Evolutionary conservation across 164 flowering plant genomes (phyloP).

Genomic region (Berberis vulgaris): DNA sequence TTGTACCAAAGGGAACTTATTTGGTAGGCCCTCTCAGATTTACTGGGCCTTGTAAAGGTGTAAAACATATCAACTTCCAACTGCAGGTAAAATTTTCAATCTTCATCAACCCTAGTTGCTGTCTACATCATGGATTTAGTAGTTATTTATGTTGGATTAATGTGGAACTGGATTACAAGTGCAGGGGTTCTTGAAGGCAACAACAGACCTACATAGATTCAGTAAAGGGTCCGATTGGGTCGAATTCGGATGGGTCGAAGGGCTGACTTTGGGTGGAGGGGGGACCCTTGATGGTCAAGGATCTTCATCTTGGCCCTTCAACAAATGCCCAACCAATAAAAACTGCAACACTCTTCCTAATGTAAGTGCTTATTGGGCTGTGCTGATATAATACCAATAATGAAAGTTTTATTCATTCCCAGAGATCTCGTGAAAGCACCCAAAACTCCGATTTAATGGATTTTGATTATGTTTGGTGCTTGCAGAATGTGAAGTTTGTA

Average conservation of each 20-base stretch:
- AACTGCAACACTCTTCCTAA: constrained; percentile 45
- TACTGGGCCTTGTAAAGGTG: constrained; percentile 45
- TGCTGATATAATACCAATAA: neutral
- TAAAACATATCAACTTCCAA: constrained; percentile 17
- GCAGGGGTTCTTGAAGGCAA: constrained; percentile 55
- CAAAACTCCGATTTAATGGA: neutral
- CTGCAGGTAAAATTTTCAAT: constrained; percentile 25
- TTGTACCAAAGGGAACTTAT: constrained; percentile 42
- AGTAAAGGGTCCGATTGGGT: constrained; percentile 39
- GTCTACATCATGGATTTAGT: neutral
- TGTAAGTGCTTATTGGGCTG: constrained; percentile 19
- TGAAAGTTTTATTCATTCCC: neutral
- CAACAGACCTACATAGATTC: constrained; percentile 30
- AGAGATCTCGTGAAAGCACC: neutral
- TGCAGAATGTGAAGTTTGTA: constrained; percentile 54
- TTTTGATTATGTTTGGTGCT: neutral
- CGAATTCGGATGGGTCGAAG: constrained; percentile 37
- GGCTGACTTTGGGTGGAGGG: constrained; percentile 48
- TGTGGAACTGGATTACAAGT: neutral
- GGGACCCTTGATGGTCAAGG: constrained; percentile 79
- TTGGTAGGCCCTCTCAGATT: constrained; percentile 44
- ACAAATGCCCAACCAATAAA: constrained; percentile 26
- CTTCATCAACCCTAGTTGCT: neutral
- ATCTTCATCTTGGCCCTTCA: constrained; percentile 48
- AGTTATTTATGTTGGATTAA: neutral